Conservation (phyloP, 2,329 filamentous ascomycete species). For the Thielaviopsis euricoi region DNA sequence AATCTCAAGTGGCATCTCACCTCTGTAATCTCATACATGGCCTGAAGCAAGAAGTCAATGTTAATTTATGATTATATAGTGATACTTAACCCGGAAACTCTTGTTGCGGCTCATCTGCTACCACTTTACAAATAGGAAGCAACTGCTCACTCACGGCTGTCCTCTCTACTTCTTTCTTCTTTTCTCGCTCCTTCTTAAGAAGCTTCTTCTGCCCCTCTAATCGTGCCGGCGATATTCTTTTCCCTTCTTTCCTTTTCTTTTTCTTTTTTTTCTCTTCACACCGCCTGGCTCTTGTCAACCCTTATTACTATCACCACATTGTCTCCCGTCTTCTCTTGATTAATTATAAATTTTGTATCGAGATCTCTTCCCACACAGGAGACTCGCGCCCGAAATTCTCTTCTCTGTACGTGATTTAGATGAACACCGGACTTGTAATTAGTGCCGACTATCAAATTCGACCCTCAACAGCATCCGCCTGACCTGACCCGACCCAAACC, state of each 20-base stretch:
- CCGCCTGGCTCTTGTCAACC: too few species aligned
- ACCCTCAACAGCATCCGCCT: neutral
- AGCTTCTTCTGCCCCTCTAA: neutral
- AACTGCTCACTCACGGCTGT: neutral
- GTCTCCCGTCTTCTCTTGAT: slow-evolving; percentile 13
- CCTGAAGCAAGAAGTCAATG: too few species aligned
- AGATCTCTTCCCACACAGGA: slow-evolving; percentile 3
- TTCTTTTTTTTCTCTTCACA: slow-evolving; percentile 4
- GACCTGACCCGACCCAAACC: neutral
- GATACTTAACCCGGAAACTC: too few species aligned
- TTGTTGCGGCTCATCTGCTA: neutral
- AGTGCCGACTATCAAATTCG: neutral
- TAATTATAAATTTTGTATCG: neutral
- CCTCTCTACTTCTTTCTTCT: neutral
- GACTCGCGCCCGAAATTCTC: neutral
- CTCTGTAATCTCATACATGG: too few species aligned
- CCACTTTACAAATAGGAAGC: slow-evolving; percentile 3
- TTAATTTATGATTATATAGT: too few species aligned
- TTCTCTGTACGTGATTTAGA: slow-evolving; percentile 1
- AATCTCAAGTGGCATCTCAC: too few species aligned
- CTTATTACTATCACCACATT: slow-evolving; percentile 12
- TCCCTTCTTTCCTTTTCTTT: neutral
- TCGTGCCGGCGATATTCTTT: neutral
- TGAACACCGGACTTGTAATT: neutral
- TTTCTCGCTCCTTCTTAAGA: neutral